Conservation (phyloP, 75 land plant genomes). For the Cryptomeria japonica region DNA sequence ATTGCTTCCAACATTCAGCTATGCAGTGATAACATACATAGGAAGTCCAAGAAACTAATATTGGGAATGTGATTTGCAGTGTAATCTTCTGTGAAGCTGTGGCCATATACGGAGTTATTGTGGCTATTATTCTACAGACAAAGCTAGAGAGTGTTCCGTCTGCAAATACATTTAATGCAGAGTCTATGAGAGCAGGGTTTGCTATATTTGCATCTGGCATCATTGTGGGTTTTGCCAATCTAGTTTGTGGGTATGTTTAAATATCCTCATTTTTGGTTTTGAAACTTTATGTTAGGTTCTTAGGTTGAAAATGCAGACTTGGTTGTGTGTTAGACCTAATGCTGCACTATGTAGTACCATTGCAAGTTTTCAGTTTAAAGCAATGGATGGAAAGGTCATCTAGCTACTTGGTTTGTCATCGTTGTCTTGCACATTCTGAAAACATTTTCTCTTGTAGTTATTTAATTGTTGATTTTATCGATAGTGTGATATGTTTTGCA, state of each 20-base stretch:
- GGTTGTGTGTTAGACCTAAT: background rate
- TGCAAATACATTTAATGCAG: conserved; percentile 56
- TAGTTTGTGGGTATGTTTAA: conserved; percentile 83
- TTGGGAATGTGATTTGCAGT: conserved; percentile 27
- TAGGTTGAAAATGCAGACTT: background rate
- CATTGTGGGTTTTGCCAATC: conserved; percentile 97
- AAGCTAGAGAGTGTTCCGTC: conserved; percentile 83
- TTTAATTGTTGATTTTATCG: background rate
- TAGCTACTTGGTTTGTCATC: background rate
- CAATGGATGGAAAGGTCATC: background rate
- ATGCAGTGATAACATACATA: background rate
- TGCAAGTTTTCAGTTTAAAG: background rate
- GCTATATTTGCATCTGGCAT: conserved; percentile 96
- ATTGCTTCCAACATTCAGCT: background rate
- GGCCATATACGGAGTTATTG: conserved; percentile 97
- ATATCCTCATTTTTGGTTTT: background rate
- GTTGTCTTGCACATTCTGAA: background rate
- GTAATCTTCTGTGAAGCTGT: conserved; percentile 78
- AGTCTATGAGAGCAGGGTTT: conserved; percentile 94
- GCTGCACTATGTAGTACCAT: background rate
- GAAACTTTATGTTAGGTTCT: background rate
- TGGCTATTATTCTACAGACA: conserved; percentile 97
- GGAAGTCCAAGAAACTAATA: background rate
- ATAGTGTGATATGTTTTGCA: conserved; percentile 20
- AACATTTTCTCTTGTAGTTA: background rate